phyloP scores from a whole-genome alignment of 176 grass and related monocot genomes.

The Cenchrus fungigraminus region DNA sequence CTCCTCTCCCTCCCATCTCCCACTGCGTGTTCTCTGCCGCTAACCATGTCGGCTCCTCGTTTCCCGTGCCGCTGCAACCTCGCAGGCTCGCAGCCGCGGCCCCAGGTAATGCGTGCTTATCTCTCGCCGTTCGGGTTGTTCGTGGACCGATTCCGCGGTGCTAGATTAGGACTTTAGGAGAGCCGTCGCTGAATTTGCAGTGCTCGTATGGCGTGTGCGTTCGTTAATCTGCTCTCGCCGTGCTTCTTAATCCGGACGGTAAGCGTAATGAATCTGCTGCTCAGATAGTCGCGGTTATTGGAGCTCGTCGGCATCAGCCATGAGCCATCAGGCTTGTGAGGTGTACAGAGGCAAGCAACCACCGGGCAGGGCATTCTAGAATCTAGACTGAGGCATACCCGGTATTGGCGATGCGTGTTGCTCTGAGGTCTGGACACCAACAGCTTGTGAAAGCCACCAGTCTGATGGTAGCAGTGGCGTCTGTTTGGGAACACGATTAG shows the following conservation, averaged over 20 bases:
- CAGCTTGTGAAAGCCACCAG: slow-evolving; percentile 21
- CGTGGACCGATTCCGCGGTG: slow-evolving; percentile 35
- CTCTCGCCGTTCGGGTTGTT: slow-evolving; percentile 29
- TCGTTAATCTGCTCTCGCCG: slow-evolving; percentile 27
- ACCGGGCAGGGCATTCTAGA: slow-evolving; percentile 11
- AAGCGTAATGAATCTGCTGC: slow-evolving; percentile 43
- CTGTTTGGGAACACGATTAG: slow-evolving; percentile 30
- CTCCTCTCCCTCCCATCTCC: slow-evolving; percentile 22
- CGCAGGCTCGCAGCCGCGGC: slow-evolving; percentile 16
- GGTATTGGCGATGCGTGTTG: background rate
- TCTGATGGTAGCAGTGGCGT: slow-evolving; percentile 12
- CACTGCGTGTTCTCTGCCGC: slow-evolving; percentile 28
- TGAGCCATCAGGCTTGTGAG: slow-evolving; percentile 17
- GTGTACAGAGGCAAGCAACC: slow-evolving; percentile 31
- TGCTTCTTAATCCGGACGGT: slow-evolving; percentile 36
- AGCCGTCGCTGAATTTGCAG: slow-evolving; percentile 46
- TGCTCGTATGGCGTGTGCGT: slow-evolving; percentile 19
- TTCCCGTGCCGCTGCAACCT: slow-evolving; percentile 18
- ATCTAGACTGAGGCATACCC: slow-evolving; percentile 28
- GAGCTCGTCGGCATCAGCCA: slow-evolving; percentile 3
- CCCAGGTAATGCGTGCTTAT: slow-evolving; percentile 41
- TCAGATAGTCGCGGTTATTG: background rate
- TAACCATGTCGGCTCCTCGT: slow-evolving; percentile 15
- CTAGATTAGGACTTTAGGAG: slow-evolving; percentile 40
- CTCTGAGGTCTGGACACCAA: slow-evolving; percentile 9